phyloP scores from a whole-genome alignment of 2,329 filamentous ascomycete genomes.

The Incumbomyces lentus region DNA sequence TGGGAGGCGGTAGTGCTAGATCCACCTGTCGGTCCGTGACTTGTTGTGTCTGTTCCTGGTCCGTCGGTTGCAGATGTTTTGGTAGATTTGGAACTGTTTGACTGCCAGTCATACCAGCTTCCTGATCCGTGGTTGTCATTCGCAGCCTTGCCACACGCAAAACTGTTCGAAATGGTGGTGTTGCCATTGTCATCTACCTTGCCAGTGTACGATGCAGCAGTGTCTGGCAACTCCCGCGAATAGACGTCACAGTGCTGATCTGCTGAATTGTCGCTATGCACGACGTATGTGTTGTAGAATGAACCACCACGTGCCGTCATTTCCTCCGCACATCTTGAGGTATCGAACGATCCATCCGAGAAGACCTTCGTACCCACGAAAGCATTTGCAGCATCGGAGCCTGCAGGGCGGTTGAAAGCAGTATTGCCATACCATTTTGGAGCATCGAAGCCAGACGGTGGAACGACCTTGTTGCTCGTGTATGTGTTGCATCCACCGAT shows the following conservation, averaged over 20 bases:
- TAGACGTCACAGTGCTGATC: constrained; percentile 16
- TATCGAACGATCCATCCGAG: constrained; percentile 10
- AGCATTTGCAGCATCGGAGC: constrained; percentile 4
- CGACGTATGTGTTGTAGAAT: constrained; percentile 16
- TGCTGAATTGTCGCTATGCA: constrained; percentile 10
- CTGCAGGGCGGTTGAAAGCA: constrained; percentile 10
- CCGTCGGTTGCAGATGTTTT: not conserved
- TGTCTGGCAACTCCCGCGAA: not conserved
- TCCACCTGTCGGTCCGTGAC: too few species aligned
- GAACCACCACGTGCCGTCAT: constrained; percentile 7
- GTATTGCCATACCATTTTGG: constrained; percentile 10
- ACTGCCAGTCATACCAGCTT: constrained; percentile 1
- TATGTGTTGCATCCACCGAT: constrained; percentile 15
- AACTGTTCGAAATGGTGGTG: constrained; percentile 5
- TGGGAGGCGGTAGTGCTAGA: not conserved
- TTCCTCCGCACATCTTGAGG: constrained; percentile 10
- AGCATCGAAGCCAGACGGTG: constrained; percentile 10
- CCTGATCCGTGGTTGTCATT: not conserved
- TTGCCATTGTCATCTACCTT: not conserved
- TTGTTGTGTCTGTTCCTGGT: too few species aligned
- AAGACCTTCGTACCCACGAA: constrained; percentile 14
- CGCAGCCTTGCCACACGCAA: not conserved
- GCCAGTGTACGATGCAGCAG: constrained; percentile 1
- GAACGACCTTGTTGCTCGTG: constrained; percentile 9
- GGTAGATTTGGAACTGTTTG: not conserved